phyloP scores from a whole-genome alignment of 805 yeast species.

The Hanseniaspora valbyensis region DNA sequence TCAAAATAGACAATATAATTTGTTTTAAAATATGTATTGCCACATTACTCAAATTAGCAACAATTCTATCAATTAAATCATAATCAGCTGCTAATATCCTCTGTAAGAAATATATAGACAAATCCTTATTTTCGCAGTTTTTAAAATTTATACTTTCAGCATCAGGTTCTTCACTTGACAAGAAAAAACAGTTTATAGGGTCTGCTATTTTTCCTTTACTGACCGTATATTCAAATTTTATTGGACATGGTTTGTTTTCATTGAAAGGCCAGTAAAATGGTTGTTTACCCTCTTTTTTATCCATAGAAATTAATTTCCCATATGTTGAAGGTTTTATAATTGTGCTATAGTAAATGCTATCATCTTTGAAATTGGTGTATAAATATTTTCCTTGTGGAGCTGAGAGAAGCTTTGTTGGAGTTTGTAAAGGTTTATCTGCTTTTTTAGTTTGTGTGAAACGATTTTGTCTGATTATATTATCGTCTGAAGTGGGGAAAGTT shows the following conservation, averaged over 20 bases:
- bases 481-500: slow-evolving; percentile 3
- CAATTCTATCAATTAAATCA: slow-evolving; percentile 6
- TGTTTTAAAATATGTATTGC: slow-evolving; percentile 3
- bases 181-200: neutral
- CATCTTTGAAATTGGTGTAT: neutral
- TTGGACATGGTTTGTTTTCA: neutral
- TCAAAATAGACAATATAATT: slow-evolving; percentile 4
- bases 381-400: neutral
- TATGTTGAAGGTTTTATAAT: neutral
- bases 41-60: neutral
- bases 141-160: slow-evolving; percentile 2
- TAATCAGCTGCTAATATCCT: slow-evolving; percentile 6
- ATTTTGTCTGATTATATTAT: slow-evolving; percentile 2
- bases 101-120: slow-evolving; percentile 5
- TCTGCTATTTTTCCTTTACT: neutral
- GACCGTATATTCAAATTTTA: neutral
- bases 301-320: neutral
- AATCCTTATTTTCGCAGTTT: slow-evolving; percentile 9
- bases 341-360: neutral
- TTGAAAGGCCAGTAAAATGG: slow-evolving; percentile 5
- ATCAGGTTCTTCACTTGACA: neutral
- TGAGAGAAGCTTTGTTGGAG: neutral
- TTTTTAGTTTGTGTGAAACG: neutral
- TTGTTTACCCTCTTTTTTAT: neutral
- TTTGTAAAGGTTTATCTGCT: neutral